Conservation (phyloP, 2,329 filamentous ascomycete genomes). For the Colletotrichum liriopes region DNA sequence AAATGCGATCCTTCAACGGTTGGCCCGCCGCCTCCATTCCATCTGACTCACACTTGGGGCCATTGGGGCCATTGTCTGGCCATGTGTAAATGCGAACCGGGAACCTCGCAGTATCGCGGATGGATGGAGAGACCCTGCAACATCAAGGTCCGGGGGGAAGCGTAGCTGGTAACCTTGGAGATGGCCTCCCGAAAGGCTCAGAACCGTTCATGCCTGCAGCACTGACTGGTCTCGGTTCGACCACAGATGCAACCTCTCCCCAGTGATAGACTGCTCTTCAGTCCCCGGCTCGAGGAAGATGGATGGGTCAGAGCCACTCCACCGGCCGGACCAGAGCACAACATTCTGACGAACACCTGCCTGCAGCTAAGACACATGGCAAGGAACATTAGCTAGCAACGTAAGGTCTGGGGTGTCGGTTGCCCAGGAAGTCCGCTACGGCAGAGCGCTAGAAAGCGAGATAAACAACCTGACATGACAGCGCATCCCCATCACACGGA, state of each 20-base stretch:
- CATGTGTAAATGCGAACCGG: conserved; percentile 2
- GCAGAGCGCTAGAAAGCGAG: conserved; percentile 6
- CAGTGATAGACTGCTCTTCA: conserved; percentile 19
- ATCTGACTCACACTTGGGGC: conserved; percentile 33
- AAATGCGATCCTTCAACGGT: conserved; percentile 13
- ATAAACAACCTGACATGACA: conserved; percentile 26
- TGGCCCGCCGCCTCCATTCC: conserved; percentile 36
- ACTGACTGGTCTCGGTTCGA: conserved; percentile 25
- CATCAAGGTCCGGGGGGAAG: conserved; percentile 25
- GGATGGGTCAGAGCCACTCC: conserved; percentile 29
- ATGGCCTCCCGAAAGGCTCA: conserved; percentile 19
- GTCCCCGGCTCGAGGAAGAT: conserved; percentile 11
- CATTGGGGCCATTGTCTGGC: conserved; percentile 14
- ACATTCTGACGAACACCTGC: conserved; percentile 21
- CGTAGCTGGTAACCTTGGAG: conserved; percentile 37
- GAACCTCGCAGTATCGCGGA: neutral
- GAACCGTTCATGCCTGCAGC: conserved; percentile 17
- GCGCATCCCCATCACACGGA: conserved; percentile 36
- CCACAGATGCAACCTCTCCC: conserved; percentile 24
- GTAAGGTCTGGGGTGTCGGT: conserved; percentile 49
- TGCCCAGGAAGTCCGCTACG: conserved; percentile 35
- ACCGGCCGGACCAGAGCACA: conserved; percentile 31
- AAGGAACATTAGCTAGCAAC: conserved; percentile 26
- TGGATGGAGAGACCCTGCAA: conserved; percentile 16
- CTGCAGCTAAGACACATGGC: neutral